phyloP scores from a whole-genome alignment of 371 early-diverging fungal species.

The Mortierella sp. region DNA sequence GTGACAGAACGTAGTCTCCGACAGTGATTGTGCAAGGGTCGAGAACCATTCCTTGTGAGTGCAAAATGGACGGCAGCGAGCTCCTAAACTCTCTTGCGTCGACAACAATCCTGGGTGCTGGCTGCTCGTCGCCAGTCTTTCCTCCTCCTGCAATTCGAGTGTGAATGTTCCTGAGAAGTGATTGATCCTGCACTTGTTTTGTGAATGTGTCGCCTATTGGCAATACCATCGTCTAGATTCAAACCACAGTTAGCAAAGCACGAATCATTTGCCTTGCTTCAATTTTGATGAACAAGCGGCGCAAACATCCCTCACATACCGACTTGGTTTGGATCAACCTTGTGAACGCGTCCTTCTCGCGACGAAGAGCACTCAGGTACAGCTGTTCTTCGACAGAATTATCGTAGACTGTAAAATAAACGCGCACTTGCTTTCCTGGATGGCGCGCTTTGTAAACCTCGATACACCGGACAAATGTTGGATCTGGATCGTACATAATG shows the following conservation, averaged over 20 bases:
- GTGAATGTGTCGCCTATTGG: constrained; percentile 53
- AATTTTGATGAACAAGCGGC: background rate
- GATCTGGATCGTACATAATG: constrained; percentile 92
- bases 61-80: constrained; percentile 91
- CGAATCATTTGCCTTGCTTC: background rate
- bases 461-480: constrained; percentile 88
- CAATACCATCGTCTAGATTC: constrained; percentile 54
- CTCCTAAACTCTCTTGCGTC: constrained; percentile 98
- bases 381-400: constrained; percentile 97
- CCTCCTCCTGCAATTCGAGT: constrained; percentile 55
- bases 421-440: constrained; percentile 71
- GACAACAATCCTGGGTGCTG: constrained; percentile 75
- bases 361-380: constrained; percentile 86
- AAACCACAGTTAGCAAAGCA: background rate
- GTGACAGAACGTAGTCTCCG: constrained; percentile 96
- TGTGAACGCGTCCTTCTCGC: constrained; percentile 97
- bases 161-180: constrained; percentile 53
- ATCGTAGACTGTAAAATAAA: constrained; percentile 94
- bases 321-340: constrained; percentile 92
- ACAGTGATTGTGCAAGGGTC: constrained; percentile 90
- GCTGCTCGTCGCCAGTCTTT: constrained; percentile 35
- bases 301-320: constrained; percentile 55
- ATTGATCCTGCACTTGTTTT: constrained; percentile 53
- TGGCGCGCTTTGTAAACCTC: constrained; percentile 85
- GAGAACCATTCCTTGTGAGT: constrained; percentile 83